Conservation (phyloP, 192 early-diverging fungal genomes). For the Backusella luteola region DNA sequence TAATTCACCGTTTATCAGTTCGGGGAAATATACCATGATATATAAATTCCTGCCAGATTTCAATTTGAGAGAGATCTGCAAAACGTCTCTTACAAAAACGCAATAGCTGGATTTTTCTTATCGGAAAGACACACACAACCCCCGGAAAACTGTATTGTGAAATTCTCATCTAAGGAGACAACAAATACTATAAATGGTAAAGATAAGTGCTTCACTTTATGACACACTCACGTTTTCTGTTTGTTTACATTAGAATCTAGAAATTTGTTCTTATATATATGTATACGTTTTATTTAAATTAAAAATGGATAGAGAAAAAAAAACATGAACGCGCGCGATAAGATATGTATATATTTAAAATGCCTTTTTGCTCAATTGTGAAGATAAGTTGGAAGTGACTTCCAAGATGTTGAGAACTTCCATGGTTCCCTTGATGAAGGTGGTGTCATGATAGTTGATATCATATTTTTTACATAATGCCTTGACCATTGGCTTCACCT, state of each 20-base stretch:
- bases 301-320: neutral
- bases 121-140: neutral
- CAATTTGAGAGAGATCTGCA: too few species aligned
- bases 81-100: neutral
- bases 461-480: conserved; percentile 47
- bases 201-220: neutral
- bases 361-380: conserved; percentile 31
- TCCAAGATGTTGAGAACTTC: conserved; percentile 35
- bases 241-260: neutral
- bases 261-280: neutral
- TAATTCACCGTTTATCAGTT: neutral
- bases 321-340: neutral
- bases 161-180: neutral
- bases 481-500: conserved; percentile 63
- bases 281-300: neutral
- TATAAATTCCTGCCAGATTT: neutral
- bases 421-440: conserved; percentile 24
- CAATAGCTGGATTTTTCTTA: neutral
- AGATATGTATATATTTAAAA: conserved; percentile 32
- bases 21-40: neutral
- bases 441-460: conserved; percentile 11
- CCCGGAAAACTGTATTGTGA: neutral
- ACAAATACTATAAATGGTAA: neutral
- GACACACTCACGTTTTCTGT: neutral
- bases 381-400: conserved; percentile 27